phyloP scores from a whole-genome alignment of 176 grass and related monocot species.

The Aegilops umbellulata region DNA sequence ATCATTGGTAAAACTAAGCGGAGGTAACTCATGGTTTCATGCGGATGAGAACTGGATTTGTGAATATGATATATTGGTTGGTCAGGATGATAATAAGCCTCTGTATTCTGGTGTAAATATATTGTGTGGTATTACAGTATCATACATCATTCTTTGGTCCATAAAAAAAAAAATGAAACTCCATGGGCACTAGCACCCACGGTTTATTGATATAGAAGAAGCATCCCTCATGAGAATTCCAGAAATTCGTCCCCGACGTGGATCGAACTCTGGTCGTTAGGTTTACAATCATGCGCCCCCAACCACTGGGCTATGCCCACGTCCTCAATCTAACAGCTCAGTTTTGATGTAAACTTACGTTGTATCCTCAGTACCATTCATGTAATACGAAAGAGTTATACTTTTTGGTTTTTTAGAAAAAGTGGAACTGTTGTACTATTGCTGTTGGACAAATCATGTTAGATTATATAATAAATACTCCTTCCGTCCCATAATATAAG shows the following conservation, averaged over 20 bases:
- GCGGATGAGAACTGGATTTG: conserved; percentile 10
- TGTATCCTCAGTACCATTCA: conserved; percentile 13
- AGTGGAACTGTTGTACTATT: neutral
- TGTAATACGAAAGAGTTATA: neutral
- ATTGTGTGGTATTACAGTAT: neutral
- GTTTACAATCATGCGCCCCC: too few species aligned
- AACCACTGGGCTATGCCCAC: too few species aligned
- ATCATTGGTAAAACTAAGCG: conserved; percentile 75
- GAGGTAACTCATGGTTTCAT: conserved; percentile 38
- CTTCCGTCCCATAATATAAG: too few species aligned
- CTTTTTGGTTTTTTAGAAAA: neutral
- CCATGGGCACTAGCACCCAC: too few species aligned
- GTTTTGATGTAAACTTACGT: neutral
- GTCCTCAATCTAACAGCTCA: conserved; percentile 7
- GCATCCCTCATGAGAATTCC: too few species aligned
- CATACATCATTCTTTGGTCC: conserved; percentile 33
- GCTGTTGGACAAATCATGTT: neutral
- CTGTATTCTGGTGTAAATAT: conserved; percentile 27
- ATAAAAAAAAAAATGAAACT: too few species aligned
- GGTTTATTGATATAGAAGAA: too few species aligned
- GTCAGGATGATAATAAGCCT: neutral
- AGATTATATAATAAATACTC: neutral
- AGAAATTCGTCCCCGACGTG: too few species aligned
- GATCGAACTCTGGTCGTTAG: too few species aligned
- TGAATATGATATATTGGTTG: conserved; percentile 45